A percentile compares a stretch with the other conserved stretches of the same genome.
Conservation (phyloP, 495 filamentous ascomycete species). For the Aspergillus avenaceus region DNA sequence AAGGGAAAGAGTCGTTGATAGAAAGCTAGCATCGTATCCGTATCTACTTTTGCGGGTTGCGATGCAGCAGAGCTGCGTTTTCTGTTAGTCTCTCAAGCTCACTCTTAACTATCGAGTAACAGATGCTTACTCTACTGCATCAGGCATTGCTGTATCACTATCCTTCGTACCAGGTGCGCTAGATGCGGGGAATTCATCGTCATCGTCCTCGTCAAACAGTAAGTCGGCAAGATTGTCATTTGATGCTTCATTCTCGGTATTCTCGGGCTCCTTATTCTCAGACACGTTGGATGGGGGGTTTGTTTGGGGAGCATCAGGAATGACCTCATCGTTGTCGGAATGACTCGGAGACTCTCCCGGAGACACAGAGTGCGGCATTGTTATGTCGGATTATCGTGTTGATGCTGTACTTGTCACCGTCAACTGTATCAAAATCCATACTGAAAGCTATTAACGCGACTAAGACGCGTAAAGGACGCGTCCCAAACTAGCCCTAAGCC, state of each 20-base stretch:
- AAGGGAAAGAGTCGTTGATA: constrained; percentile 97
- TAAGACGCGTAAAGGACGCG: constrained; percentile 17
- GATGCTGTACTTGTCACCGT: neutral
- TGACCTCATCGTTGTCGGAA: constrained; percentile 30
- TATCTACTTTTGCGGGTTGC: constrained; percentile 53
- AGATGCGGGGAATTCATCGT: constrained; percentile 69
- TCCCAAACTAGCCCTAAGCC: constrained; percentile 12
- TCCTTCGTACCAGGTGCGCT: constrained; percentile 43
- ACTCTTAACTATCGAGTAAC: neutral
- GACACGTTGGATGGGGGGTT: constrained; percentile 14
- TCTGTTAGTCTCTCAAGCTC: constrained; percentile 11
- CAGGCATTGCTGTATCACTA: constrained; percentile 36
- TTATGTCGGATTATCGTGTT: constrained; percentile 4
- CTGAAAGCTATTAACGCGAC: constrained; percentile 27
- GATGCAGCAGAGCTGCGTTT: constrained; percentile 15
- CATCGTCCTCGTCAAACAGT: constrained; percentile 72
- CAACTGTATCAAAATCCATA: too few species aligned
- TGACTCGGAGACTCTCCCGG: constrained; percentile 24
- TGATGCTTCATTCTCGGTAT: constrained; percentile 23
- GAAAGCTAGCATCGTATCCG: constrained; percentile 82
- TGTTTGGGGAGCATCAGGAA: constrained; percentile 36
- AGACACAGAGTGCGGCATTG: constrained; percentile 53
- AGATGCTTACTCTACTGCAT: constrained; percentile 37
- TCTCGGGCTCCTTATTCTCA: constrained; percentile 16
- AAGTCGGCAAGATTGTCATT: constrained; percentile 75